Percentiles rank a stretch among this genome's conserved stretches.
These are phyloP conservation scores for Plasmodium cynomolgi DNA, from an alignment of 169 alveolate species.

Conservation along the genomic window DNA sequence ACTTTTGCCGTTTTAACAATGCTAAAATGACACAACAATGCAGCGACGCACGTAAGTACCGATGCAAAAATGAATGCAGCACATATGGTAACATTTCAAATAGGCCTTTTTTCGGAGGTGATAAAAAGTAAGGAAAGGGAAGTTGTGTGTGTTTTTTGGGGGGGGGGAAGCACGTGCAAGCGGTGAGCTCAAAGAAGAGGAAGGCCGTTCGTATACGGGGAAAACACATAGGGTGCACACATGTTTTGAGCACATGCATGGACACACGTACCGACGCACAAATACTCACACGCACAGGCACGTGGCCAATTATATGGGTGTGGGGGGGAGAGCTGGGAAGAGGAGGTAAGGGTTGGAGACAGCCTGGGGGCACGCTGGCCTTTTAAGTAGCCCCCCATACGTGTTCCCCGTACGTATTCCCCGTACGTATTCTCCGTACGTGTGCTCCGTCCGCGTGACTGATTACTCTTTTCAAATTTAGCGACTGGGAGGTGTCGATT, in stretches of 20 bases:
- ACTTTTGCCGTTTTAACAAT: neutral
- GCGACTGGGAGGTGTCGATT: no score
- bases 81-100: neutral
- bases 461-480: no score
- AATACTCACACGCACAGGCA: neutral
- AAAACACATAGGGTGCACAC: neutral
- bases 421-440: no score
- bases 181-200: neutral
- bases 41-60: neutral
- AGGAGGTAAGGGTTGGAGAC: no score
- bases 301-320: neutral
- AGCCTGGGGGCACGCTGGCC: neutral
- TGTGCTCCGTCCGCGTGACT: neutral
- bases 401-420: neutral
- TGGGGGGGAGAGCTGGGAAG: neutral
- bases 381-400: neutral
- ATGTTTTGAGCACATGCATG: neutral
- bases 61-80: constrained; percentile 10
- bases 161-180: neutral
- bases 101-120: neutral
- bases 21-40: neutral
- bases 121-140: neutral
- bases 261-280: neutral
- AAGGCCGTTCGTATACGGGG: neutral
- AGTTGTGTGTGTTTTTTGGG: neutral